Evolutionary conservation across 352 stramenopile species (phyloP), one percentile per base, ranked within the genome.

Genomic region (Elongisporangium undulatum): DNA sequence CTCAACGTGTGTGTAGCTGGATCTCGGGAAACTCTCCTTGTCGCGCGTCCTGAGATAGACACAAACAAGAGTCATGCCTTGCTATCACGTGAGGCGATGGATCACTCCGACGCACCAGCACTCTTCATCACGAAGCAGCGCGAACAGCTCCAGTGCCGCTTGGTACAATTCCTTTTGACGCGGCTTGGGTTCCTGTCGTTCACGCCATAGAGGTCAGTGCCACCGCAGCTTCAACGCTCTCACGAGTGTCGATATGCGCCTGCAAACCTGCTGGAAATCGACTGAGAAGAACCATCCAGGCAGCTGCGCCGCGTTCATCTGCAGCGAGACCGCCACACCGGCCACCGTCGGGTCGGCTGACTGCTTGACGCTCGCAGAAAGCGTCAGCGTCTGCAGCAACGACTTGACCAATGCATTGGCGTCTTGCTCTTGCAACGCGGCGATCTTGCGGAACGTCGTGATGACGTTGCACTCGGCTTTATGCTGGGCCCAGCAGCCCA

Each of bases 1-100:
- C 54, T 87, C 69, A n/a, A 89, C 59, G 56, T 80, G 61, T 17
- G 82, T 92, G 66, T 90, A 92, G 49, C 77, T 89, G 3, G 82
- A 92, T 17, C 80, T 77, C 1, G 82, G 82, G 56, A 90, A 92
- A 61, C 82, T 92, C 19, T 92, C 82, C 61, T 89, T 89, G 59
- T 92, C 82, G 3, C 80, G 82, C 16, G 63, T 85, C 82, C 82
- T 90, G 56, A 34, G 29, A 1, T 58, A 22, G 24, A 20, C 17
- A 56, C 53, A 48, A 10, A 26, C 15, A 13, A 26, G 20, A 8
- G 34, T 53, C n/a, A 53, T 41, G 8, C 29, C 8, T 41, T 41
- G 29, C 26, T 51, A 16, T 22, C 50, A 12, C 23, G 38, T 9
- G 39, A 19, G 24, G 7, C 19, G 51, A 16, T 12, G 19, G 50